These are phyloP conservation scores for Crithidia mellificae DNA, from an alignment of 208 protist genomes.

Conservation along the genomic window DNA sequence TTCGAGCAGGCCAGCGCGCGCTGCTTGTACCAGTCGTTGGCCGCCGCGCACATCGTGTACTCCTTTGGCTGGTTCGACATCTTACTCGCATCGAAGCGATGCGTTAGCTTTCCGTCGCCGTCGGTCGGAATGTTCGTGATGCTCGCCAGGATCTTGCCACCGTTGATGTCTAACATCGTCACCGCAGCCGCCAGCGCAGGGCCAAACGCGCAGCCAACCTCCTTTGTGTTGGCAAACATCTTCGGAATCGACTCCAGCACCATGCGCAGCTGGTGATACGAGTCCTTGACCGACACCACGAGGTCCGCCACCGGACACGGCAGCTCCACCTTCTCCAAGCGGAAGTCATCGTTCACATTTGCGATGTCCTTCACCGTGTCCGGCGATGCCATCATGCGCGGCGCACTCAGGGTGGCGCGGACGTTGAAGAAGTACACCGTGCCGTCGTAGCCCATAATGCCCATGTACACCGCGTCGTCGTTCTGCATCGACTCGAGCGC, in stretches of 20 bases:
- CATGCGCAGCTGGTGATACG: conserved; percentile 61
- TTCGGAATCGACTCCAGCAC: conserved; percentile 75
- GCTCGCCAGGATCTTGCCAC: conserved; percentile 94
- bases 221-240: conserved; percentile 67
- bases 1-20: conserved; percentile 90
- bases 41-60: conserved; percentile 86
- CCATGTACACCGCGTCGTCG: conserved; percentile 86
- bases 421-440: conserved; percentile 96
- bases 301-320: conserved; percentile 73
- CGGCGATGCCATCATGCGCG: conserved; percentile 88
- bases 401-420: conserved; percentile 48
- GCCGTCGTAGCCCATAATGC: conserved; percentile 73
- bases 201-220: conserved; percentile 91
- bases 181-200: conserved; percentile 91
- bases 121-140: conserved; percentile 84
- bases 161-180: conserved; percentile 82
- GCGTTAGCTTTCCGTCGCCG: conserved; percentile 84
- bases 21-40: conserved; percentile 96
- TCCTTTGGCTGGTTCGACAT: conserved; percentile 81
- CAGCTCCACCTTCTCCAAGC: conserved; percentile 80
- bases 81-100: conserved; percentile 83
- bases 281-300: conserved; percentile 79
- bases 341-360: conserved; percentile 85
- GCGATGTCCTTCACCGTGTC: conserved; percentile 80
- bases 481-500: conserved; percentile 78